Percentiles rank a stretch among this genome's conserved stretches.
Conservation (phyloP, 768 basidiomycete species). For the Leccinellum rugosiceps region DNA sequence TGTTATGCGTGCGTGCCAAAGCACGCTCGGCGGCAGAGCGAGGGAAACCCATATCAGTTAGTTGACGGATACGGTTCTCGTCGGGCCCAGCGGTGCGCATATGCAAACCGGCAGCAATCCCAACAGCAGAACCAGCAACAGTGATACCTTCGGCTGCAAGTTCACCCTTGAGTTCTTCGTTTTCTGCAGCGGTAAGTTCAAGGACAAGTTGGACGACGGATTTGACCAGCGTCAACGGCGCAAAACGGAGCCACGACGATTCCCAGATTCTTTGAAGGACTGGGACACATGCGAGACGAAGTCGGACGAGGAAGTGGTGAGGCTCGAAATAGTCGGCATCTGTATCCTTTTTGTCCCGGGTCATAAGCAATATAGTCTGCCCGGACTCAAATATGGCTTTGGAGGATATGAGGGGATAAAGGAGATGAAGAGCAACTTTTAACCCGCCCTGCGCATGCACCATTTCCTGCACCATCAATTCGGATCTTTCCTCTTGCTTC, state of each 20-base stretch:
- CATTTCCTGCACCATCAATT: conserved; percentile 58
- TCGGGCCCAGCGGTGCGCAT: conserved; percentile 52
- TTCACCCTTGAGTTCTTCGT: conserved; percentile 63
- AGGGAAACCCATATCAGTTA: conserved; percentile 97
- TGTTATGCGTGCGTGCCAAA: conserved; percentile 80
- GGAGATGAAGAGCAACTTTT: conserved; percentile 75
- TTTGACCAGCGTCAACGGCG: conserved; percentile 72
- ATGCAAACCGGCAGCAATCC: conserved; percentile 32
- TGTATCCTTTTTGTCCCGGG: conserved; percentile 75
- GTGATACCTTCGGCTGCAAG: conserved; percentile 34
- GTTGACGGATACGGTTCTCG: conserved; percentile 73
- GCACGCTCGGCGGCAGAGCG: conserved; percentile 85
- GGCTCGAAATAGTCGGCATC: conserved; percentile 82
- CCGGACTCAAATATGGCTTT: conserved; percentile 82
- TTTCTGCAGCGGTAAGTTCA: conserved; percentile 78
- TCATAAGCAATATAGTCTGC: conserved; percentile 70
- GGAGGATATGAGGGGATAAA: conserved; percentile 73
- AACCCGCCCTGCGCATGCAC: conserved; percentile 76
- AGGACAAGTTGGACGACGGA: conserved; percentile 75
- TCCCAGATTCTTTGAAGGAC: conserved; percentile 73
- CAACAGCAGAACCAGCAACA: conserved; percentile 28
- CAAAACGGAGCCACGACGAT: conserved; percentile 73
- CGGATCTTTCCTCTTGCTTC: conserved; percentile 54
- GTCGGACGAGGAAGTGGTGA: conserved; percentile 79
- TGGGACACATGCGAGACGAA: conserved; percentile 71